A percentile compares a stretch with the other conserved stretches of the same genome.
Evolutionary conservation across 2,329 filamentous ascomycete species (phyloP).

Genomic region (Seiridium cupressi): DNA sequence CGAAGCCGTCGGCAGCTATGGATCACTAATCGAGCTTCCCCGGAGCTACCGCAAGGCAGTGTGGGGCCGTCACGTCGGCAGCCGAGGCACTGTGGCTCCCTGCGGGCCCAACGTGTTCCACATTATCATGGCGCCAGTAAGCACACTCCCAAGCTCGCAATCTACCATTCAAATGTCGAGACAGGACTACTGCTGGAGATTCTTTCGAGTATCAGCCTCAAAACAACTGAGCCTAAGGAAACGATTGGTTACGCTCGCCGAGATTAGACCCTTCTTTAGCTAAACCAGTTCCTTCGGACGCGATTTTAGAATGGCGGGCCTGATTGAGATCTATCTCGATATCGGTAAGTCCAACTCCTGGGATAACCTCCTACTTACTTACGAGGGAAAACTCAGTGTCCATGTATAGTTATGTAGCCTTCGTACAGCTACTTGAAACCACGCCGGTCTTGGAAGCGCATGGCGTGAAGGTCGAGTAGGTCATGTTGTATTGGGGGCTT

Average conservation of each 20-base stretch:
- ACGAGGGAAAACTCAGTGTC: conserved; percentile 51
- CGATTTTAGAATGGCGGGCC: conserved; percentile 49
- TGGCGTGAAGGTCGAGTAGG: conserved; percentile 65
- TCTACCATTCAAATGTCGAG: too few relatives aligned
- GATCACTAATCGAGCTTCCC: conserved; percentile 3
- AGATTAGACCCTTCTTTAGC: not conserved
- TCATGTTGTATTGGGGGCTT: not conserved
- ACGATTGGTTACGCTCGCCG: too few relatives aligned
- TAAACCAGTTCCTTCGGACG: not conserved
- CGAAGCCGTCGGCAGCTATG: not conserved
- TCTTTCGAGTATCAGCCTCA: too few relatives aligned
- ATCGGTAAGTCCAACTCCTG: conserved; percentile 47
- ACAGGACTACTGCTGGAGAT: too few relatives aligned
- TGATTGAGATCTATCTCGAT: conserved; percentile 67
- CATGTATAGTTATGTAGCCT: conserved; percentile 55
- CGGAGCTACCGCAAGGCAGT: not conserved
- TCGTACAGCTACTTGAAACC: conserved; percentile 58
- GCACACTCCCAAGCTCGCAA: too few relatives aligned
- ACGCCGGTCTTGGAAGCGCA: conserved; percentile 52
- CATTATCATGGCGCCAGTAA: not conserved
- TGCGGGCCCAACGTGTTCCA: too few relatives aligned
- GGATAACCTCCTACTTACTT: too few relatives aligned
- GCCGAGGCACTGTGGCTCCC: not conserved
- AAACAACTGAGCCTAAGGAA: too few relatives aligned
- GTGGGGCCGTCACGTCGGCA: conserved; percentile 2